phyloP scores from a whole-genome alignment of 441 rosid genomes.

The Euphorbia schlechtendalii region DNA sequence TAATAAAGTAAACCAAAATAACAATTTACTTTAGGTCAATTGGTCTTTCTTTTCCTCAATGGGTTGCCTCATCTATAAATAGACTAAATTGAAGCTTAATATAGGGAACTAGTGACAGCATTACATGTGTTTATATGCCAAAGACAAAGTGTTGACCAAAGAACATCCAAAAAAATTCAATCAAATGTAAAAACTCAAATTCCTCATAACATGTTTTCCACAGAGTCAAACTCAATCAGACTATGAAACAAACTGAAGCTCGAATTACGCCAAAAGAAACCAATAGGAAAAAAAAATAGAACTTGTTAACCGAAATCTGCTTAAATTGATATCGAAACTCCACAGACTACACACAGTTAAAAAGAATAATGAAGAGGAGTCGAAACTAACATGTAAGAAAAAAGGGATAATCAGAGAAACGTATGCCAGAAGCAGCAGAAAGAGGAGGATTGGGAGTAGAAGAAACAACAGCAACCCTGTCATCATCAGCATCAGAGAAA shows the following conservation, averaged over 20 bases:
- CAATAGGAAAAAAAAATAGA: not conserved
- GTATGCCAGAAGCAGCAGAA: constrained; percentile 21
- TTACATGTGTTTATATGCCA: not conserved
- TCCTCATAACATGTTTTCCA: not conserved
- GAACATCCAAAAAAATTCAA: not conserved
- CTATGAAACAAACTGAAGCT: not conserved
- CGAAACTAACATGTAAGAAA: constrained; percentile 47
- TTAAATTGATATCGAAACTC: not conserved
- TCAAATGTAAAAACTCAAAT: not conserved
- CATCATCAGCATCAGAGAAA: constrained; percentile 49
- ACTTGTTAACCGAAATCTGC: not conserved
- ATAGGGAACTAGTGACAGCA: not conserved
- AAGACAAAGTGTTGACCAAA: not conserved
- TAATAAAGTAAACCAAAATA: not conserved
- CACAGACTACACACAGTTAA: not conserved
- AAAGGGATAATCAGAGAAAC: constrained; percentile 39
- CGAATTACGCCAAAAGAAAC: not conserved
- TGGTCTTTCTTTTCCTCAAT: not conserved
- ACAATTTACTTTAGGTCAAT: not conserved
- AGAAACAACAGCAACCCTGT: constrained; percentile 18
- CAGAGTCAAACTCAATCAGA: not conserved
- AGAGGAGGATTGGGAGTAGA: constrained; percentile 17
- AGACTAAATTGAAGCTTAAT: not conserved
- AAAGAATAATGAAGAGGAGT: not conserved
- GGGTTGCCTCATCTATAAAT: not conserved